Percentiles rank a stretch among this genome's conserved stretches.
These are phyloP conservation scores for Aspergillus uvarum DNA, from an alignment of 2,329 filamentous ascomycete species.

Conservation along the genomic window DNA sequence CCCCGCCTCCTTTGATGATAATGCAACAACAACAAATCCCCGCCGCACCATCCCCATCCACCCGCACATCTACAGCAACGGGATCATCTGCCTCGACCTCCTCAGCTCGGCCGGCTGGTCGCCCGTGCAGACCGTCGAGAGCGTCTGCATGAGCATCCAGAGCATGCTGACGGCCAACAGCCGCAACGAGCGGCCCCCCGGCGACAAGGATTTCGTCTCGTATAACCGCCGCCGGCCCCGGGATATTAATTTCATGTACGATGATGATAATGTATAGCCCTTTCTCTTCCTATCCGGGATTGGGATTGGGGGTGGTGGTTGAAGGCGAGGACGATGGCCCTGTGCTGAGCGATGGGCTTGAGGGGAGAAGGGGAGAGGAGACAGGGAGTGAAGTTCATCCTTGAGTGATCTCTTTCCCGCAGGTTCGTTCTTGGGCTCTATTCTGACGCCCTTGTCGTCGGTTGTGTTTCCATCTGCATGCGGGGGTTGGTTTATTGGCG, in stretches of 20 bases:
- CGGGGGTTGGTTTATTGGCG: too few species aligned
- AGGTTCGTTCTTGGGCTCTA: too few species aligned
- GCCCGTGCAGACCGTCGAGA: slow-evolving; percentile 95
- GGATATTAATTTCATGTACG: slow-evolving; percentile 92
- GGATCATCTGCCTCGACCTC: slow-evolving; percentile 95
- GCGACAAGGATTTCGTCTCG: slow-evolving; percentile 84
- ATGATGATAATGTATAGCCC: slow-evolving; percentile 73
- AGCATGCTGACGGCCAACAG: slow-evolving; percentile 97
- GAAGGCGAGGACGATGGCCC: too few species aligned
- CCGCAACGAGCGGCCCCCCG: slow-evolving; percentile 84
- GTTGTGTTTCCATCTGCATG: too few species aligned
- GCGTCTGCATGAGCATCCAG: slow-evolving; percentile 93
- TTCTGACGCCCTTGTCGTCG: too few species aligned
- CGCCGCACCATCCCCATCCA: slow-evolving; percentile 77
- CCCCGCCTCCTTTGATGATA: slow-evolving; percentile 13
- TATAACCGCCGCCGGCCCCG: slow-evolving; percentile 75
- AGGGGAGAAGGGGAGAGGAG: too few species aligned
- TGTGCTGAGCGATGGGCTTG: too few species aligned
- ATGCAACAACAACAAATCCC: slow-evolving; percentile 22
- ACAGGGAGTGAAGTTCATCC: too few species aligned
- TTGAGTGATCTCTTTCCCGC: too few species aligned
- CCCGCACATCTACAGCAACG: slow-evolving; percentile 97
- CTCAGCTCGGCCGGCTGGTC: slow-evolving; percentile 88
- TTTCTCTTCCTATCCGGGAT: too few species aligned
- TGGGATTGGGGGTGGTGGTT: too few species aligned